phyloP scores from a whole-genome alignment of 2,329 filamentous ascomycete species.

The Emmonsiellopsis sp. region DNA sequence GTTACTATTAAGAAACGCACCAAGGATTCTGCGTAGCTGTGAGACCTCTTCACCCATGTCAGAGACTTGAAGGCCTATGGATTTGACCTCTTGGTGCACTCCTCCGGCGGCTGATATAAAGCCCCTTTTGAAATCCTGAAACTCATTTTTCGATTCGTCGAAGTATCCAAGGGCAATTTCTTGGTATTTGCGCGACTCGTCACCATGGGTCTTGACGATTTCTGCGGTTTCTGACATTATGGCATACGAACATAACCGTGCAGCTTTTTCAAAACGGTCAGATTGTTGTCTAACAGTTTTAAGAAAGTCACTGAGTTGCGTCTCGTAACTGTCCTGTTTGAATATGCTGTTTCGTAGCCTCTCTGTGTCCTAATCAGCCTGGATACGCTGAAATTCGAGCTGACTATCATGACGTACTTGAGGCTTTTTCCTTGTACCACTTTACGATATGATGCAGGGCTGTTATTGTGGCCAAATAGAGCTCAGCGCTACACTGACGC shows the following conservation, averaged over 20 bases:
- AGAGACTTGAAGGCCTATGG: neutral
- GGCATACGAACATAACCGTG: neutral
- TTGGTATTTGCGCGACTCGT: neutral
- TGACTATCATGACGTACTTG: neutral
- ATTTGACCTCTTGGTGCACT: neutral
- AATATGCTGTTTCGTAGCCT: neutral
- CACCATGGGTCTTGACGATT: neutral
- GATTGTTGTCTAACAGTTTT: neutral
- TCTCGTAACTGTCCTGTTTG: neutral
- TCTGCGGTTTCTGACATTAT: neutral
- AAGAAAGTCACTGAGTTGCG: neutral
- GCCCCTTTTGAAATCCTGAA: neutral
- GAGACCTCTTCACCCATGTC: neutral
- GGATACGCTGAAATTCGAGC: neutral
- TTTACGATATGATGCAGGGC: neutral
- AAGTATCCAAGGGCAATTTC: neutral
- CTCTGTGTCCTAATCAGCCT: neutral
- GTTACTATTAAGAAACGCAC: neutral
- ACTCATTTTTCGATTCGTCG: neutral
- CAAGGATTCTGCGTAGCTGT: neutral
- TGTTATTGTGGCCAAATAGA: slow-evolving; percentile 1
- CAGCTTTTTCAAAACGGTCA: neutral
- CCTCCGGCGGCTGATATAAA: neutral
- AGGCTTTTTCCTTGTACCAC: neutral
- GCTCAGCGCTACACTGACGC: neutral